Base-by-base conservation (phyloP, 768 basidiomycete species). In the Rubroboletus satanas region DNA sequence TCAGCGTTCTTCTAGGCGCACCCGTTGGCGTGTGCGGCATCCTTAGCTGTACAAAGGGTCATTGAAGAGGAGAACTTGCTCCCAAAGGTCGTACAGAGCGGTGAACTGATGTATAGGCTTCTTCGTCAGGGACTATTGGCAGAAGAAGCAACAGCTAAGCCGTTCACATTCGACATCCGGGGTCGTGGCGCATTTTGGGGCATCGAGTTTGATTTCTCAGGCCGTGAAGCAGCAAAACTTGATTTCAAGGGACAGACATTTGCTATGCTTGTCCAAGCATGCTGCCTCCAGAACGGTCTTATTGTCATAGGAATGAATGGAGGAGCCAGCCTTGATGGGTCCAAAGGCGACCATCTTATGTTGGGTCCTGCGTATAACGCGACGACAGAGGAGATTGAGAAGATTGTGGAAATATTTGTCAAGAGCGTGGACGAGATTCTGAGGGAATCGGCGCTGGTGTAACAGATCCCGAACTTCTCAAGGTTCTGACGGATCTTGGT, bases 171-270 rank as follows among this genome's bases (percentile, higher is more conserved):
- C 63, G 90, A 93, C 66, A 82, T 93, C 55, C 85, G 93, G 29
- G 93, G 93, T 10, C 83, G 83, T 18, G 93, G 93, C 33, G 79
- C 84, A 29, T 91, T 93, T 74, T 93, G 88, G 87, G 87, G 77
- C 23, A 73, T 94, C 51, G 92, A 94, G 66, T 93, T 91, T 58
- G 88, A 92, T 61, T 83, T 88, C 58, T 75, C 76, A 5, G 67
- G 66, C 15, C 64, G 70, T 12, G 74, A 77, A 52, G 77, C 74
- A 10, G 54, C 69, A 36, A 67, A 68, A n/a, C 48, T 82, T 17
- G 74, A 83, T 55, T 77, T 88, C 55, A 75, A 77, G 59, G 79
- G 77, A 3, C 56, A 78, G 45, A 67, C 69, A 35, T 89, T 93
- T 62, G 89, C 83, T 17, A 81, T 84, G 71, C 74, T 81, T 21